These are phyloP conservation scores for Thozetella sp. DNA, from an alignment of 495 filamentous ascomycete species.

Conservation along the genomic window DNA sequence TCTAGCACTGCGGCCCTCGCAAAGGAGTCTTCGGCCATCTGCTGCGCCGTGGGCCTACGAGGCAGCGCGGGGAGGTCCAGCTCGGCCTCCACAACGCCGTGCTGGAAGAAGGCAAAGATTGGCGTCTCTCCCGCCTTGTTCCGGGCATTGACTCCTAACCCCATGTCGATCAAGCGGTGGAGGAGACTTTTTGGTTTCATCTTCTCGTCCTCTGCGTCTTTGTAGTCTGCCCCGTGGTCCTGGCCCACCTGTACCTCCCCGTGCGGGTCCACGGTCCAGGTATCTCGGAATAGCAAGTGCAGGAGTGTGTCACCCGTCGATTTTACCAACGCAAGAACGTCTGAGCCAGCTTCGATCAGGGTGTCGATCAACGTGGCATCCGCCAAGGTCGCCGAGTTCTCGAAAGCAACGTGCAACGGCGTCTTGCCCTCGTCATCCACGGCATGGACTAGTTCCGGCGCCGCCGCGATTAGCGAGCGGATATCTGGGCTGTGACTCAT, in stretches of 20 bases:
- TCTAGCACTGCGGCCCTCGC: background rate
- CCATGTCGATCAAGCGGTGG: background rate
- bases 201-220: background rate
- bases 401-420: slow-evolving; percentile 11
- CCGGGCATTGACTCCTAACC: background rate
- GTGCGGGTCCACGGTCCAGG: background rate
- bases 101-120: background rate
- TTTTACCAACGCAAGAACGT: background rate
- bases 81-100: background rate
- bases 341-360: background rate
- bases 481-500: background rate
- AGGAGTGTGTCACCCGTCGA: background rate
- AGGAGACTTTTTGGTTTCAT: too few species aligned
- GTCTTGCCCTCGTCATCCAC: slow-evolving; percentile 13
- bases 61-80: background rate
- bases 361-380: background rate
- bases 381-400: too few species aligned
- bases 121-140: background rate
- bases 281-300: background rate
- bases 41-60: too few species aligned
- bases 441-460: slow-evolving; percentile 8
- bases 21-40: background rate
- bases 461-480: background rate
- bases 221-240: background rate
- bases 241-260: background rate